Evolutionary conservation across 495 filamentous ascomycete species (phyloP), one percentile per base, ranked within the genome.

Genomic region (Collariella sp.): DNA sequence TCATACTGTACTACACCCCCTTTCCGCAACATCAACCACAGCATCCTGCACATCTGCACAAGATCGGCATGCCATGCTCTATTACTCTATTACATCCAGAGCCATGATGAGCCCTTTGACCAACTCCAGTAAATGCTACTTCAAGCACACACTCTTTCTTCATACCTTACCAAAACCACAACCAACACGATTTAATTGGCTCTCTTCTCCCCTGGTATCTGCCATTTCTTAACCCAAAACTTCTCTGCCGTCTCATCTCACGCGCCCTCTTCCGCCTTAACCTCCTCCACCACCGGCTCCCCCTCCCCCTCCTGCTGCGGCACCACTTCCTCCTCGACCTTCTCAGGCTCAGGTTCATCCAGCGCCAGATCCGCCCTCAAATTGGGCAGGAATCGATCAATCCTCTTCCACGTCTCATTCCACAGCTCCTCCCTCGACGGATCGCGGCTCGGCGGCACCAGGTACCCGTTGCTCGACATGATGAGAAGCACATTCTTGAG

Each of bases 401-500:
- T 79, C 46, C 91, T 76, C 66, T 87, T 91, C 82, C 88, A 90
- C 10, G 93, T 97, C 69, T 87, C 83, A 7, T 73, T 75, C 86
- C 86, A 89, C 34, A 89, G 66, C 57, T 80, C 76, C 60, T 80
- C 76, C 35, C 82, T 74, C 22, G 71, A 69, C 9, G 76, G 72
- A 35, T 82, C 76, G 63, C 79, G 70, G 56, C 81, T 81, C 6
- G 89, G 85, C 10, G 86, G 79, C 0, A 88, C 83, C 7, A 99
- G 80, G 59, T 88, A 91, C 26, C 88, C 91, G 36, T 84, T 89
- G 64, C 82, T 89, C 2, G 88, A 82, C 93, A 99, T 97, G 59
- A 99, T 91, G 13, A 97, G 77, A 13, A 99, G 76, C 48, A 97
- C 89, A 57, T 99, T 99, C 71, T 97, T 99, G 56, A 99, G 72